A percentile compares a stretch with the other conserved stretches of the same genome.
phyloP scores from a whole-genome alignment of 148 eudicot species.

The Chenopodium album region DNA sequence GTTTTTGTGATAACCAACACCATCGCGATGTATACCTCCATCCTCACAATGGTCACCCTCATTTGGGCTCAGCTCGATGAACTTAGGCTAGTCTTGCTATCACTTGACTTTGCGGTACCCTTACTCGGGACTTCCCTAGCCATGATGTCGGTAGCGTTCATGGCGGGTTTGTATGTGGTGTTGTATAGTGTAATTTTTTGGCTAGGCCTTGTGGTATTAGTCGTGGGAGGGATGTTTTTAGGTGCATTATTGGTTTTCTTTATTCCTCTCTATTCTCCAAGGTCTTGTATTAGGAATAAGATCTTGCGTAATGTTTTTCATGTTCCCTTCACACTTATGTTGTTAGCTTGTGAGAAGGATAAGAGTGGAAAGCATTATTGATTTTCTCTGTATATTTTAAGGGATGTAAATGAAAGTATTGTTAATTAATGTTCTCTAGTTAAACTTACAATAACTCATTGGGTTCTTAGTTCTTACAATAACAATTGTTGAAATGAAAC shows the following conservation, averaged over 20 bases:
- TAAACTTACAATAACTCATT: too few relatives aligned
- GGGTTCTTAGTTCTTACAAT: too few relatives aligned
- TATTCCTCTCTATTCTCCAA: conserved; percentile 24
- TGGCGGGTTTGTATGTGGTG: conserved; percentile 25
- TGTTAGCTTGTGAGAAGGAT: conserved; percentile 21
- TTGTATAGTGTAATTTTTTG: conserved; percentile 4
- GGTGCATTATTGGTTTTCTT: conserved; percentile 19
- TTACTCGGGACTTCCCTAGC: conserved; percentile 24
- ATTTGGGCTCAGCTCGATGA: conserved; percentile 37
- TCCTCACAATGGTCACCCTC: conserved; percentile 19
- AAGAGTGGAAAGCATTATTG: neutral
- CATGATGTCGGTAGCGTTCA: conserved; percentile 29
- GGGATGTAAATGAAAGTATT: too few relatives aligned
- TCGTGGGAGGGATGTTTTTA: conserved; percentile 27
- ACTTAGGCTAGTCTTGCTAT: conserved; percentile 11
- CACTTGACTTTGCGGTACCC: conserved; percentile 27
- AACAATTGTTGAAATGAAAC: too few relatives aligned
- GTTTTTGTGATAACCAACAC: conserved; percentile 23
- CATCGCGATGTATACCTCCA: conserved; percentile 22
- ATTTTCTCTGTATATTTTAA: neutral
- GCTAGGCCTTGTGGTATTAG: conserved; percentile 22
- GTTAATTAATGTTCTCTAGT: too few relatives aligned
- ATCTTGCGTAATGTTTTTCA: conserved; percentile 15
- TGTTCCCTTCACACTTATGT: conserved; percentile 22
- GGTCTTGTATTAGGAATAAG: conserved; percentile 1